Evolutionary conservation across 2,329 filamentous ascomycete genomes (phyloP).

Genomic region (Aspergillus costaricaensis): DNA sequence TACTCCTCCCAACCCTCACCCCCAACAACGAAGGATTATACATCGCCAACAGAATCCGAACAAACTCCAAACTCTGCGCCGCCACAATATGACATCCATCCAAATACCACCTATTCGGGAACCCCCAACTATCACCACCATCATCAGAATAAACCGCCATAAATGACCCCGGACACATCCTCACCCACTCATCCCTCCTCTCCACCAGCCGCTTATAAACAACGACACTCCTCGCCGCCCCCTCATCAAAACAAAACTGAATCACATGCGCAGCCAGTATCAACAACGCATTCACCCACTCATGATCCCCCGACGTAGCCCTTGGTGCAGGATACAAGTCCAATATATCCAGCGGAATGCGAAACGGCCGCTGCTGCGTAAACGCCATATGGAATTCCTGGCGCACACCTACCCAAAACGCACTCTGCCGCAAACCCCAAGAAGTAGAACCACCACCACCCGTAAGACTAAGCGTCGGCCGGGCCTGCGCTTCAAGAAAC

Average conservation of each 20-base stretch:
- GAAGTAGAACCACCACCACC: not conserved
- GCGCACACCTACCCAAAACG: conserved; percentile 32
- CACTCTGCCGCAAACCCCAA: conserved; percentile 13
- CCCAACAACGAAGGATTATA: not conserved
- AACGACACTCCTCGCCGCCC: conserved; percentile 43
- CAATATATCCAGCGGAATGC: not conserved
- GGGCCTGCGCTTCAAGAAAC: conserved; percentile 25
- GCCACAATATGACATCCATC: not conserved
- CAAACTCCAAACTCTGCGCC: not conserved
- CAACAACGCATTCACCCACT: conserved; percentile 57
- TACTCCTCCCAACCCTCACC: not conserved
- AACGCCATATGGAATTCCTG: conserved; percentile 52
- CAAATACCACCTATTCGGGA: not conserved
- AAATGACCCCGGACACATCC: not conserved
- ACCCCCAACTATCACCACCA: not conserved
- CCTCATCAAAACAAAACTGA: conserved; percentile 60
- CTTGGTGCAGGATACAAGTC: not conserved
- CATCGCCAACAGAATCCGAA: not conserved
- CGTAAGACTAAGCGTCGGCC: conserved; percentile 3
- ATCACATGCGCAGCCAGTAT: conserved; percentile 62
- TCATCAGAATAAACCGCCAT: not conserved
- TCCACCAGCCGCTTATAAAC: conserved; percentile 33
- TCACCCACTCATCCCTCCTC: not conserved
- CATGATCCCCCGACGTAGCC: not conserved
- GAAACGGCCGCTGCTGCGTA: conserved; percentile 37